These are phyloP conservation scores for Yarrowia bubula DNA, from an alignment of 805 yeast genomes.

Conservation along the genomic window DNA sequence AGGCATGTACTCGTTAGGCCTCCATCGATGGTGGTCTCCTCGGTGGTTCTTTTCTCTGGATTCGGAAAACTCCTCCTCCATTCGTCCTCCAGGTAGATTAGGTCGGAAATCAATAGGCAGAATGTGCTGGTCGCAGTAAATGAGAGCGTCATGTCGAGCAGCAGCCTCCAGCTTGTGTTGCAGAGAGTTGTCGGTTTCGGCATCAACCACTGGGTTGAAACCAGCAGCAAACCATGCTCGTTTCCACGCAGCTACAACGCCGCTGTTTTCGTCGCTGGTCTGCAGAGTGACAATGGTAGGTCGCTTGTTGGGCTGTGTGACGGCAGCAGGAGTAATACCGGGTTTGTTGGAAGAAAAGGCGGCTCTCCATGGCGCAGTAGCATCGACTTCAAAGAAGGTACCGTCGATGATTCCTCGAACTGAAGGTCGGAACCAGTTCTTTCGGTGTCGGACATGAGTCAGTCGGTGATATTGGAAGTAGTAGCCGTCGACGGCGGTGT, in stretches of 20 bases:
- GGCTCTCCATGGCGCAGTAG: conserved; percentile 19
- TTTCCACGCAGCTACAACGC: conserved; percentile 1
- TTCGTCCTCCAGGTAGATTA: conserved; percentile 14
- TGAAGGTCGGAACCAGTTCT: conserved; percentile 24
- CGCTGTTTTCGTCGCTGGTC: background rate
- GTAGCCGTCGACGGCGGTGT: conserved; percentile 25
- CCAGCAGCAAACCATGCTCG: conserved; percentile 24
- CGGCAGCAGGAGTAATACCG: conserved; percentile 7
- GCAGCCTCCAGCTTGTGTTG: conserved; percentile 9
- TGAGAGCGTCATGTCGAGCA: background rate
- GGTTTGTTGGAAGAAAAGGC: conserved; percentile 19
- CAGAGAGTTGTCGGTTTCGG: background rate
- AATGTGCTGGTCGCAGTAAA: background rate
- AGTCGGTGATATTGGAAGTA: conserved; percentile 21
- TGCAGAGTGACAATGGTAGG: conserved; percentile 12
- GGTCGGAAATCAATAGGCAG: conserved; percentile 24
- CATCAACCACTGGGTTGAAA: background rate
- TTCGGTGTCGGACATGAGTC: conserved; percentile 6
- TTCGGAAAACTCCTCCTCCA: conserved; percentile 12
- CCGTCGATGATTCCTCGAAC: conserved; percentile 19
- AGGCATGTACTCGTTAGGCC: conserved; percentile 4
- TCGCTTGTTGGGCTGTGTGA: background rate
- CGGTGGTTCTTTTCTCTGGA: background rate
- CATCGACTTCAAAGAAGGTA: conserved; percentile 12
- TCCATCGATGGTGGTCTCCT: background rate